A percentile compares a stretch with the other conserved stretches of the same genome.
phyloP scores from a whole-genome alignment of 345 rosid genomes.

The Cochlearia excelsa region DNA sequence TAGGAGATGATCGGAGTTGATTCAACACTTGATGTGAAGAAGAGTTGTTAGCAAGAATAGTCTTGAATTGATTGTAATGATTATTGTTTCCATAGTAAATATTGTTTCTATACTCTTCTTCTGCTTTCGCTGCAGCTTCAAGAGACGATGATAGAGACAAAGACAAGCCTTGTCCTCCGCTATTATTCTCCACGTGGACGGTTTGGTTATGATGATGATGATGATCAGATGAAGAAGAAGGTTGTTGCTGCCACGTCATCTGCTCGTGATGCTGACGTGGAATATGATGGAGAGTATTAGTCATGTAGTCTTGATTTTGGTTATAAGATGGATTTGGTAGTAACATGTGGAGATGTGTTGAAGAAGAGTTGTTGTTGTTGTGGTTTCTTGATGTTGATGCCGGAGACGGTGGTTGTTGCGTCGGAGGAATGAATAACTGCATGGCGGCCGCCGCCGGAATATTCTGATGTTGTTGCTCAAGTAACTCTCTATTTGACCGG shows the following conservation, averaged over 20 bases:
- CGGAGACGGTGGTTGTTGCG: slow-evolving; percentile 74
- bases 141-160: slow-evolving; percentile 74
- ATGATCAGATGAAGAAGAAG: slow-evolving; percentile 37
- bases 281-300: slow-evolving; percentile 38
- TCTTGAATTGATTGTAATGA: slow-evolving; percentile 34
- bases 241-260: slow-evolving; percentile 49
- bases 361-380: slow-evolving; percentile 42
- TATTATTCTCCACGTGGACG: slow-evolving; percentile 43
- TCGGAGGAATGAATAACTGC: slow-evolving; percentile 82
- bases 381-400: slow-evolving; percentile 35
- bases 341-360: slow-evolving; percentile 77
- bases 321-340: slow-evolving; percentile 63
- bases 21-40: slow-evolving; percentile 39
- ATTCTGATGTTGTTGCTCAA: slow-evolving; percentile 60
- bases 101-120: slow-evolving; percentile 64
- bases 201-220: slow-evolving; percentile 41
- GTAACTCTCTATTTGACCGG: slow-evolving; percentile 32
- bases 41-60: slow-evolving; percentile 31
- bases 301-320: slow-evolving; percentile 43
- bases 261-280: slow-evolving; percentile 54
- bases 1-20: slow-evolving; percentile 37
- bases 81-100: slow-evolving; percentile 31
- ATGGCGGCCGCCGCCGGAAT: slow-evolving; percentile 80
- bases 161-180: slow-evolving; percentile 75
- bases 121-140: slow-evolving; percentile 77